Conservation (phyloP, 495 filamentous ascomycete species). For the Physcia stellaris region DNA sequence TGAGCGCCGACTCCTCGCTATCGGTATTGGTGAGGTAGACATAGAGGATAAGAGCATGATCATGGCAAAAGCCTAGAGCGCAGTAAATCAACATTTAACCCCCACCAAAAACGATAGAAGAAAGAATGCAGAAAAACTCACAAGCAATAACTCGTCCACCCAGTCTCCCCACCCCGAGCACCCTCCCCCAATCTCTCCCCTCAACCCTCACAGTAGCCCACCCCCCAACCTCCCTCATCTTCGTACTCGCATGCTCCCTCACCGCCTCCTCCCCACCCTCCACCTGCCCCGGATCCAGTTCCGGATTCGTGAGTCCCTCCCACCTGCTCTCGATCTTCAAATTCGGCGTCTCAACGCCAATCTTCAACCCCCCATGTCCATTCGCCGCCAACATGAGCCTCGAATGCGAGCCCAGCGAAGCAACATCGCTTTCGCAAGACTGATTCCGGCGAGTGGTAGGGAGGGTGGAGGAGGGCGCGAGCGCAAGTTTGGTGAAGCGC, state of each 20-base stretch:
- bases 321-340: conserved; percentile 72
- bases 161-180: conserved; percentile 76
- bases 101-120: background rate
- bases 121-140: conserved; percentile 19
- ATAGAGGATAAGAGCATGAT: conserved; percentile 82
- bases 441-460: conserved; percentile 1
- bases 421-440: conserved; percentile 11
- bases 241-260: conserved; percentile 58
- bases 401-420: conserved; percentile 34
- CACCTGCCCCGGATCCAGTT: conserved; percentile 62
- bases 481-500: conserved; percentile 75
- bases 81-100: conserved; percentile 25
- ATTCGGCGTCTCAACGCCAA: conserved; percentile 64
- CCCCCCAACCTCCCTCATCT: conserved; percentile 47
- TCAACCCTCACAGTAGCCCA: conserved; percentile 86
- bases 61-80: conserved; percentile 43
- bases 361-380: conserved; percentile 71
- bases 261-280: conserved; percentile 46
- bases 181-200: conserved; percentile 79
- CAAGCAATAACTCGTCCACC: conserved; percentile 89
- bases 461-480: conserved; percentile 16
- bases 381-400: conserved; percentile 76
- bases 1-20: conserved; percentile 63
- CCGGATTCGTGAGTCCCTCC: conserved; percentile 69
- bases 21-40: conserved; percentile 70